These are phyloP conservation scores for Casuarina cunninghamiana DNA, from an alignment of 306 rosid genomes.

Conservation along the genomic window DNA sequence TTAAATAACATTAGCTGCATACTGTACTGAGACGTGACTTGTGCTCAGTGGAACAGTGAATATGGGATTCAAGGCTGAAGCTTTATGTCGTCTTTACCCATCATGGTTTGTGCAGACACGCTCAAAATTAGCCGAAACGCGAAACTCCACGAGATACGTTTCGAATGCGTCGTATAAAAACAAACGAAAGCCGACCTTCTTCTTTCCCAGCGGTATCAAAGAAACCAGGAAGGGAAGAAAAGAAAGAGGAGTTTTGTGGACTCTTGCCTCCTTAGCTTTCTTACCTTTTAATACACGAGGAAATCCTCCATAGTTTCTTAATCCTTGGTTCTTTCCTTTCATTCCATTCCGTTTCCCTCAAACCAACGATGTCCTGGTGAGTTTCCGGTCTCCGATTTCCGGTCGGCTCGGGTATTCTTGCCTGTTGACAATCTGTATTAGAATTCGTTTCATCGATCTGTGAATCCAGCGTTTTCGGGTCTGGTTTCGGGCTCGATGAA, in stretches of 20 bases:
- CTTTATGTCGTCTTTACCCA: too few species aligned
- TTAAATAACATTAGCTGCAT: too few species aligned
- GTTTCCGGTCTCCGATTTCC: conserved; percentile 1
- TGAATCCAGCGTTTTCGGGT: conserved; percentile 3
- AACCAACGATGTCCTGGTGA: background rate
- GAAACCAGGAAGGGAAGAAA: too few species aligned
- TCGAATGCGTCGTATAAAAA: too few species aligned
- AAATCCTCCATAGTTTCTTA: background rate
- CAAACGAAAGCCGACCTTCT: too few species aligned
- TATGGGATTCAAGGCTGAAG: too few species aligned
- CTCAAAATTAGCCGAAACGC: too few species aligned
- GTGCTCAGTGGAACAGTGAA: too few species aligned
- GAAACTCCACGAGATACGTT: too few species aligned
- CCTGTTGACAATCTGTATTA: background rate
- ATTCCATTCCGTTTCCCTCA: conserved; percentile 1
- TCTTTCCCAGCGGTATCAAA: too few species aligned
- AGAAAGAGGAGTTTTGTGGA: background rate
- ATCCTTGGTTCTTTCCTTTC: background rate
- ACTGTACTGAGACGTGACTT: too few species aligned
- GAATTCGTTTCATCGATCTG: background rate
- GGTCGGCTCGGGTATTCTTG: background rate
- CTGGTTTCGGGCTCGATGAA: background rate
- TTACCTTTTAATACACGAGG: background rate
- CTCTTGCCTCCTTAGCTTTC: background rate
- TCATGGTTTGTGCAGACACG: too few species aligned